Percentiles rank a stretch among this genome's conserved stretches.
These are phyloP conservation scores for Lotus japonicus DNA, from an alignment of 306 rosid genomes.

Conservation along the genomic window DNA sequence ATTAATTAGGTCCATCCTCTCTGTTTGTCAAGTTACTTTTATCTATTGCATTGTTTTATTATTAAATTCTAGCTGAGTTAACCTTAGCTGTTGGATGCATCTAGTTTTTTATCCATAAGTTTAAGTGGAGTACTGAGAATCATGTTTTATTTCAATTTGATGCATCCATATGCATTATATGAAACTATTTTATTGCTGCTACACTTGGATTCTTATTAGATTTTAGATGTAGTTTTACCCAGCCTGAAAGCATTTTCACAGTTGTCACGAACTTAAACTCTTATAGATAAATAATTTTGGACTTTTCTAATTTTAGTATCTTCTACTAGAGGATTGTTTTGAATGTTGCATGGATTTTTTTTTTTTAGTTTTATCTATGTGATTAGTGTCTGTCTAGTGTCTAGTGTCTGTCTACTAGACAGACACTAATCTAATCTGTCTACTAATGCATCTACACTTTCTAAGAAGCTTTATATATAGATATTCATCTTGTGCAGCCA, in stretches of 20 bases:
- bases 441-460: neutral
- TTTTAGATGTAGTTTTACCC: slow-evolving; percentile 1
- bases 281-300: neutral
- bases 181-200: neutral
- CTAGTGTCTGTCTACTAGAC: too few relatives aligned
- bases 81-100: slow-evolving; percentile 12
- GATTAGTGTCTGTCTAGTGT: too few relatives aligned
- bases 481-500: slow-evolving; percentile 58
- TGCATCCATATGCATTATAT: neutral
- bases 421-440: too few relatives aligned
- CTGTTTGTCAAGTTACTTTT: slow-evolving; percentile 13
- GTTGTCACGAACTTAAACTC: neutral
- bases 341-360: neutral
- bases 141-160: neutral
- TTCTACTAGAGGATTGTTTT: neutral
- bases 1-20: slow-evolving; percentile 11
- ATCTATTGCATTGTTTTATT: slow-evolving; percentile 4
- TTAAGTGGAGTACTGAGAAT: slow-evolving; percentile 1
- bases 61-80: neutral
- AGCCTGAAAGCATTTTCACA: neutral
- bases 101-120: slow-evolving; percentile 1
- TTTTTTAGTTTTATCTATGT: neutral
- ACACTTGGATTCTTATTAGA: neutral
- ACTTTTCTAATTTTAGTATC: neutral
- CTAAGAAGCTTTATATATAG: neutral